Base-by-base conservation (phyloP, 768 basidiomycete species). In the Kondoa subrosea region DNA sequence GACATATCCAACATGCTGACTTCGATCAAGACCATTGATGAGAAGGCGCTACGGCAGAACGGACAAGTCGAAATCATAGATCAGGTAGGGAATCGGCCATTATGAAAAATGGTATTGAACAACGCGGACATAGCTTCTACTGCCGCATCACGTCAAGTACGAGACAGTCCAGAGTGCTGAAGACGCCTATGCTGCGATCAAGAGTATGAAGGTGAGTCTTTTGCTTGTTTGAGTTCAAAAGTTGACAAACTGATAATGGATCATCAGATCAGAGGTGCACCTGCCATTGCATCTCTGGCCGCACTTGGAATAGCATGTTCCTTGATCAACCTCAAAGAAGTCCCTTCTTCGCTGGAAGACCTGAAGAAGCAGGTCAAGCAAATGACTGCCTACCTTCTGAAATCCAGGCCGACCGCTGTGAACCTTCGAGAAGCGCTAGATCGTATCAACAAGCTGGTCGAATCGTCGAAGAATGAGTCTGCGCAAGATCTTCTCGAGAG, bases 321-420 rank as follows among this genome's bases (percentile, higher is more conserved):
- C 93, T 66, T 82, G 74, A 78, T 89, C n/a, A 63, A 31, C 57
- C 25, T 56, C 21, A 57, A 61, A 26, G 33, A 68, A 30, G 71
- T 70, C 62, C 15, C 64, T 25, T 73, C 80, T 1, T 83, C 85
- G 0, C 77, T 82, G 0, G 76, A 78, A 1, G 76, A 80, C 1
- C 79, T 95, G 32, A 78, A 80, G 64, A 76, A 76, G 0, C 80
- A 88, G 76, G 76, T 92, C 70, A 74, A 79, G 56, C 80, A 81
- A 0, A 80, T 84, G 57, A 81, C 91, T 59, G 82, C 84, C 56
- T 86, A 83, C 76, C 82, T 97, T 15, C 85, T 83, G 76, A 88
- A 85, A 1, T 87, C 92, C 1, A 83, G 92, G n/a, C 92, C 93
- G 17, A 97, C 92, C 0, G 92, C 92, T 3, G 92, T 97, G 72